Evolutionary conservation across 2,329 filamentous ascomycete genomes (phyloP), one percentile per base, ranked within the genome.

Genomic region (Alternaria hordeiaustralica): DNA sequence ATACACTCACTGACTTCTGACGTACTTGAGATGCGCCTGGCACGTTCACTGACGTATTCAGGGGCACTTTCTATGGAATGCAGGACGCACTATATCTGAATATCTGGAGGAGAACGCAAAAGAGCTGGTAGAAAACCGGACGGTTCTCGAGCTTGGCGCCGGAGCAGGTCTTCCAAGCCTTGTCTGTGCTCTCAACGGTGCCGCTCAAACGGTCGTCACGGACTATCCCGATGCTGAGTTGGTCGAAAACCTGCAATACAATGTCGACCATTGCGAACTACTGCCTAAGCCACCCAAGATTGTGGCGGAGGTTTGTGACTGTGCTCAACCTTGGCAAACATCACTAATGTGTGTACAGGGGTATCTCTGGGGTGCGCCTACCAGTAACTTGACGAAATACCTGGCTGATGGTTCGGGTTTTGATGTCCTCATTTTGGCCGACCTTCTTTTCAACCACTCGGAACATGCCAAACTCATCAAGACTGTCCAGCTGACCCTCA

Each of bases 11-110:
- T 23, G 26, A 44, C 23, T 26, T 30, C n/a, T 47, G 36, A 28
- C 20, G 30, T 13, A 33, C n/a, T 23, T 26, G 46, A 23, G 33
- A 23, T 23, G 15, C 45, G 33, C 23, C n/a, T 20, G 21, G 36
- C 47, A 59, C 43, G 12, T 4, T 58, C 25, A 68, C 72, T 75
- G 59, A 77, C 68, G 18, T 41, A 21, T 23, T 18, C 61, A 78
- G 88, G 94, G 93, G 15, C 93, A 97, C 80, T 87, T 92, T 68
- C 87, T 97, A 28, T 98, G 95, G 95, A 96, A 97, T 79, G 94
- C 93, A 64, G 90, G 91, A 64, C 90, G 92, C 66, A 88, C 92
- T 43, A 87, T 95, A 53, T 88, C 94, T 15, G 85, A 89, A 70
- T 94, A 94, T 80, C 88, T 97, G 61, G 93, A 97, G 80, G 82